Evolutionary conservation across 2,329 filamentous ascomycete species (phyloP), one percentile per base, ranked within the genome.

Genomic region (Arthrobotrys iridis): DNA sequence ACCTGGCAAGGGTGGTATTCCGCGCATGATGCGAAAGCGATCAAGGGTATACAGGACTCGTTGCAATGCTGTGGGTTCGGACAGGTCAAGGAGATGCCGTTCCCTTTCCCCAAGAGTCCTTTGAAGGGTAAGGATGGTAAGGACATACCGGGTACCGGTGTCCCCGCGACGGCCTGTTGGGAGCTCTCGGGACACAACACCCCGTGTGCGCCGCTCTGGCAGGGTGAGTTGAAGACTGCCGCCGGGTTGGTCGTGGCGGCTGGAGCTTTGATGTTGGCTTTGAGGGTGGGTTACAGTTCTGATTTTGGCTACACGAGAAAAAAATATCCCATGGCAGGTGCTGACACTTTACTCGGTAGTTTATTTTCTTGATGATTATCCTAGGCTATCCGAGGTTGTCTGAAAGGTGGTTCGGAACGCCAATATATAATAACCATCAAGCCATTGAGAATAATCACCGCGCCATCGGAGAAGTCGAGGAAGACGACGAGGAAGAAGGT

Each of bases 1-100:
- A 40, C 40, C 0, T 75, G 71, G 71, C 35, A 59, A 22, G 7
- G 13, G n/a, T 75, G 71, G 71, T 75, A 50, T 18, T 64, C 55
- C 1, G 45, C 45, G 0, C n/a, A 68, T 1, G 15, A 68, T 37
- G 22, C 15, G 13, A 8, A 30, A 8, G 55, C 57, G 7, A 59
- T 75, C 2, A 58, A 58, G 20, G 46, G 33, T 5, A 15, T 75
- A 2, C 71, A 75, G 15, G 58, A 63, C n/a, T 13, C 28, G 3
- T 24, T 75, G 11, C 20, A 50, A 11, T 75, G 71, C 33, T 75
- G 71, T 18, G 71, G 71, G 10, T 75, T 68, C 10, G 26, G 15
- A 11, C n/a, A 37, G 10, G 37, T 26, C 10, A 10, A 20, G 13
- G 45, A 74, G 2, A 74, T 62, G 55, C 55, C 70, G 6, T 74